Evolutionary conservation across 176 grass and related monocot species (phyloP), one percentile per base, ranked within the genome.

Genomic region (Tillandsia fasciculata): DNA sequence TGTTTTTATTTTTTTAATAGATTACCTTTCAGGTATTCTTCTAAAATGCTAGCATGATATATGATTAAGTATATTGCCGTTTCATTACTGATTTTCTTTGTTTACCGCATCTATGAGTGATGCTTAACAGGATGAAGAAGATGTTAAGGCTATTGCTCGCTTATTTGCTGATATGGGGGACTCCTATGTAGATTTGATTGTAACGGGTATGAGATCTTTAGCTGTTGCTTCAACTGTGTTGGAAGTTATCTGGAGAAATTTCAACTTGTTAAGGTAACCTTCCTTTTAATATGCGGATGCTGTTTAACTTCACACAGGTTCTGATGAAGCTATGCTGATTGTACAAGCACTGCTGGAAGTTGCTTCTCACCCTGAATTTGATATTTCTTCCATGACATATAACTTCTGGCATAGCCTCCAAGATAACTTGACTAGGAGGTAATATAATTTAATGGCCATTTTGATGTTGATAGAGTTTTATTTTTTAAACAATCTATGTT

Each of bases 301-400:
- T 64, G 72, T 59, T 79, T 88, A 52, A 77, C 49, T 33, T 66
- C 71, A 77, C 75, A 57, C 77, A 99, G 94, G 94, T 89, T 99
- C 94, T 71, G 72, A 72, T 73, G 89, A 93, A 74, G 85, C 87
- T 23, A 86, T 99, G 87, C 84, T 90, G 66, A 99, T 99, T 76
- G 84, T 99, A 70, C 91, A 86, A 79, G 84, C 94, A 57, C 75
- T 99, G 47, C 85, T 99, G 8, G 94, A 99, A 90, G 94, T 93
- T 82, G 82, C 89, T 76, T 85, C 89, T 53, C 89, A 87, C 75
- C 70, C 78, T 49, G 94, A 99, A 79, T 93, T 93, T 74, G 94
- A 99, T 70, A 99, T 99, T 77, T 99, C 82, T 50, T 99, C 89
- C 63, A 99, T 99, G 94, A 99, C 94, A 11, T 99, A 93, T 87